Percentiles rank a stretch among this genome's conserved stretches.
These are phyloP conservation scores for Phanerochaete carnosa DNA, from an alignment of 768 basidiomycete genomes.

Conservation along the genomic window DNA sequence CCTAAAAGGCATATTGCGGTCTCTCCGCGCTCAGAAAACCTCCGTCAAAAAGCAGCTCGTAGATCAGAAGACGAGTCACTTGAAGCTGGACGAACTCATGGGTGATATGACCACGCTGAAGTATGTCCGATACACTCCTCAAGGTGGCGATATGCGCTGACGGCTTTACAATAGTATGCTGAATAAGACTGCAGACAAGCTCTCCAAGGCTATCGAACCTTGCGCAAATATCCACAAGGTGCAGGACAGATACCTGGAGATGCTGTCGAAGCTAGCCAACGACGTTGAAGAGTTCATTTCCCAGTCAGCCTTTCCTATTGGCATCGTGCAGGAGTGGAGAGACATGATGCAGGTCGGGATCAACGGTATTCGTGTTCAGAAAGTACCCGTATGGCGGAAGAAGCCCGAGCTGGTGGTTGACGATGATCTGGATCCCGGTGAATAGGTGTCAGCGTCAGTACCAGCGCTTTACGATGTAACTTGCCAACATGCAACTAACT, in stretches of 20 bases:
- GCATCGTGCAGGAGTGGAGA: too few relatives aligned
- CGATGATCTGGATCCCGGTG: too few relatives aligned
- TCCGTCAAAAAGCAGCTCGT: neutral
- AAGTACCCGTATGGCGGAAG: too few relatives aligned
- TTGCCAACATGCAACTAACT: too few relatives aligned
- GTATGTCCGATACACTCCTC: neutral
- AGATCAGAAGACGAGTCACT: neutral
- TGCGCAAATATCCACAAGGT: conserved; percentile 24
- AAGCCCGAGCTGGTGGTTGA: too few relatives aligned
- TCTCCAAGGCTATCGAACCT: conserved; percentile 33
- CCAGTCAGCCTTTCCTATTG: too few relatives aligned
- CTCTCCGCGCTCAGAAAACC: neutral
- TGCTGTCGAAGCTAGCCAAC: conserved; percentile 26
- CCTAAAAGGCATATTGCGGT: neutral
- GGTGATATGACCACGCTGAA: neutral
- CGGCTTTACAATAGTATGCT: conserved; percentile 17
- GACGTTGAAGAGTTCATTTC: conserved; percentile 24
- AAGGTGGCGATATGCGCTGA: neutral
- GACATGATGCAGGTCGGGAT: too few relatives aligned
- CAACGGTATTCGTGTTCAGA: too few relatives aligned
- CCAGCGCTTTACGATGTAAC: too few relatives aligned
- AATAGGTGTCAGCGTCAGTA: too few relatives aligned
- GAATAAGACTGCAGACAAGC: conserved; percentile 22
- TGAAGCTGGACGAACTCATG: neutral
- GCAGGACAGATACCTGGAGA: conserved; percentile 16